Conservation (phyloP, 345 rosid species). For the Draba incana region DNA sequence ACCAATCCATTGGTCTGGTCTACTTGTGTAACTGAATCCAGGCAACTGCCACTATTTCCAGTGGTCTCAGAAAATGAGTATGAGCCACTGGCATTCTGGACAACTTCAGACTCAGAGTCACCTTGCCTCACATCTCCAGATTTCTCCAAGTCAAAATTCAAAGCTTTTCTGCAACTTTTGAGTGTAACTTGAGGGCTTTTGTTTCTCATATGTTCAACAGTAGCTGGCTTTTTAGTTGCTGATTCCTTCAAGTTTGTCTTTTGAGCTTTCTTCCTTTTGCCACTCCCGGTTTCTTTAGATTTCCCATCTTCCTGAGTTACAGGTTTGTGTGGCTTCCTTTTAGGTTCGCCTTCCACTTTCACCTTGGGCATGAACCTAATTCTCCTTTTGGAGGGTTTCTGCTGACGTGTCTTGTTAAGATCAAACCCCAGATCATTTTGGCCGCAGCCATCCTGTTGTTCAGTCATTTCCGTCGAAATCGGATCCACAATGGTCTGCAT, state of each 20-base stretch:
- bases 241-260: slow-evolving; percentile 49
- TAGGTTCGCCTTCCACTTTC: slow-evolving; percentile 60
- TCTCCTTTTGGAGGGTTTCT: slow-evolving; percentile 62
- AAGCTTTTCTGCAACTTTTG: slow-evolving; percentile 57
- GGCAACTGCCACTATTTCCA: slow-evolving; percentile 25
- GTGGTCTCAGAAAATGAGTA: slow-evolving; percentile 36
- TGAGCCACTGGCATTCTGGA: slow-evolving; percentile 31
- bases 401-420: slow-evolving; percentile 67
- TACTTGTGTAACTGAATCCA: slow-evolving; percentile 36
- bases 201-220: slow-evolving; percentile 34
- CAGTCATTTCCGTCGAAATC: slow-evolving; percentile 40
- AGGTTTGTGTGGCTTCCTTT: slow-evolving; percentile 49
- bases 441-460: slow-evolving; percentile 40
- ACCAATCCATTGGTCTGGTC: slow-evolving; percentile 42
- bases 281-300: slow-evolving; percentile 44
- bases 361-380: slow-evolving; percentile 91
- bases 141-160: slow-evolving; percentile 62
- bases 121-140: slow-evolving; percentile 34
- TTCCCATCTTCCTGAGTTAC: slow-evolving; percentile 42
- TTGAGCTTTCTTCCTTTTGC: slow-evolving; percentile 54
- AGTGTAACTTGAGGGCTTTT: slow-evolving; percentile 36
- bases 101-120: slow-evolving; percentile 28
- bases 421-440: slow-evolving; percentile 52
- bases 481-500: slow-evolving; percentile 52
- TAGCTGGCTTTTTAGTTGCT: slow-evolving; percentile 36